phyloP scores from a whole-genome alignment of 176 grass and related monocot genomes.

The Areca catechu region DNA sequence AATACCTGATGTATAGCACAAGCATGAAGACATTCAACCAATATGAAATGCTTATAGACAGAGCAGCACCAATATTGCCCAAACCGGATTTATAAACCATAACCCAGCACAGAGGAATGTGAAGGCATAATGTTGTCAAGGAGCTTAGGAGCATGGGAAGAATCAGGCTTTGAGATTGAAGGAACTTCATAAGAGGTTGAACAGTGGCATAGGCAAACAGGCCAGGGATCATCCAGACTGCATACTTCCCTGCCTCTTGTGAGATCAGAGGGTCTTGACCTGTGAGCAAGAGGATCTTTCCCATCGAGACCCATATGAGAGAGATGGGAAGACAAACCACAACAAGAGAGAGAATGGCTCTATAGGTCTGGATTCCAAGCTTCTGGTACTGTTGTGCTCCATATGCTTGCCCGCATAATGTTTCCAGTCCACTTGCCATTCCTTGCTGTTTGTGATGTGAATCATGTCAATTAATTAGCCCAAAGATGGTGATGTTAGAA shows the following conservation, averaged over 20 bases:
- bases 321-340: conserved; percentile 57
- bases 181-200: conserved; percentile 76
- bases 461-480: conserved; percentile 1
- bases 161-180: conserved; percentile 70
- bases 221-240: conserved; percentile 62
- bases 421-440: conserved; percentile 85
- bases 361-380: conserved; percentile 61
- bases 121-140: conserved; percentile 41
- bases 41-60: conserved; percentile 71
- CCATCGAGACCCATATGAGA: conserved; percentile 61
- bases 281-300: conserved; percentile 49
- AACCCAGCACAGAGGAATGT: conserved; percentile 69
- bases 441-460: conserved; percentile 43
- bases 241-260: conserved; percentile 52
- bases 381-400: conserved; percentile 61
- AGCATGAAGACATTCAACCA: conserved; percentile 73
- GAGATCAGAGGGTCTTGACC: conserved; percentile 72
- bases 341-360: conserved; percentile 62
- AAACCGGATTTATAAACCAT: conserved; percentile 61
- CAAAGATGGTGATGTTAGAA: neutral
- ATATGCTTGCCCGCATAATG: conserved; percentile 79
- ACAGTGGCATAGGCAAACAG: conserved; percentile 56
- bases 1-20: conserved; percentile 49
- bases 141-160: conserved; percentile 58
- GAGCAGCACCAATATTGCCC: conserved; percentile 57